These are phyloP conservation scores for Gaultheria prostrata DNA, from an alignment of 148 eudicot genomes.

Conservation along the genomic window DNA sequence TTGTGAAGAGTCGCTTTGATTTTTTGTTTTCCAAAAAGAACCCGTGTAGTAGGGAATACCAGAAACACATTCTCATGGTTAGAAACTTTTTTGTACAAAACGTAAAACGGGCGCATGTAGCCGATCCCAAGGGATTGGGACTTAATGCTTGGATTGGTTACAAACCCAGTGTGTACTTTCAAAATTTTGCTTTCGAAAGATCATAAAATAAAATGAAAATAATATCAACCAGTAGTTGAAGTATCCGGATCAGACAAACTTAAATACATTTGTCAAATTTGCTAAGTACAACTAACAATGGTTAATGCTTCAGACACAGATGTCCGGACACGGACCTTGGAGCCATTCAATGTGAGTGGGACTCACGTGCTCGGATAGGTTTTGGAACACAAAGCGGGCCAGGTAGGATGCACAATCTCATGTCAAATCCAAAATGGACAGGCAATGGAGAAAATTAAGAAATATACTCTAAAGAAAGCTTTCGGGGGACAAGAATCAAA, in stretches of 20 bases:
- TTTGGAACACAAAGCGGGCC: background rate
- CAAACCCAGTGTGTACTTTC: background rate
- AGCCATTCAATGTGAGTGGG: background rate
- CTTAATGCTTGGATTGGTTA: background rate
- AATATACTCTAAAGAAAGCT: background rate
- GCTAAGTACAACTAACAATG: background rate
- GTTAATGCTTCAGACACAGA: background rate
- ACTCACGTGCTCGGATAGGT: background rate
- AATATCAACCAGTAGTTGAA: background rate
- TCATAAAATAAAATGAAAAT: background rate
- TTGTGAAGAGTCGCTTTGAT: background rate
- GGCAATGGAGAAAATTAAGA: background rate
- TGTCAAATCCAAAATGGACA: background rate
- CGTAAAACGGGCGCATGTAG: background rate
- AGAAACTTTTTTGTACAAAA: background rate
- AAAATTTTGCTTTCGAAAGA: background rate
- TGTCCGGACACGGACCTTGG: background rate
- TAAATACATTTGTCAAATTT: background rate
- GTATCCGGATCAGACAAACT: background rate
- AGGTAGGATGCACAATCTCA: background rate
- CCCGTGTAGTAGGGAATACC: background rate
- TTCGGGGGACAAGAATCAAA: background rate
- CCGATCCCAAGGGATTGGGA: too few relatives aligned
- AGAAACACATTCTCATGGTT: background rate
- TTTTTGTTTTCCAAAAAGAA: background rate